Conservation (phyloP, 352 stramenopile species). For the Phytophthora macrochlamydospora region DNA sequence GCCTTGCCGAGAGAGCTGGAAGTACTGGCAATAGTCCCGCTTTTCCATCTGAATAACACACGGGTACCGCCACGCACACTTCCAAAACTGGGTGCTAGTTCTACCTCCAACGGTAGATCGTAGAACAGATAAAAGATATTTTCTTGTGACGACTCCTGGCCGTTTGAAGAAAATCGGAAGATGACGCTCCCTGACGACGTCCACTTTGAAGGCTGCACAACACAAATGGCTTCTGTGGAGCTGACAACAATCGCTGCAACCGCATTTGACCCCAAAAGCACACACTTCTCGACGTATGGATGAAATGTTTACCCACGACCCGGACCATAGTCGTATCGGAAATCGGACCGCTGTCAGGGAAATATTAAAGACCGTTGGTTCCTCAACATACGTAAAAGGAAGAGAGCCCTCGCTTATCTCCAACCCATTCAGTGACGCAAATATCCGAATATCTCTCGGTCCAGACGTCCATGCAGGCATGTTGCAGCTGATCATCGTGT, state of each 20-base stretch:
- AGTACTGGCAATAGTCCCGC: constrained; percentile 1
- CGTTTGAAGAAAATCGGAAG: constrained; percentile 44
- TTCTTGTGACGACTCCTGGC: constrained; percentile 35
- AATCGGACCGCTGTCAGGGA: constrained; percentile 29
- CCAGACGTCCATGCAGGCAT: constrained; percentile 22
- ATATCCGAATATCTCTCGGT: constrained; percentile 21
- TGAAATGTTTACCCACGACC: constrained; percentile 36
- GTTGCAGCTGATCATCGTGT: constrained; percentile 33
- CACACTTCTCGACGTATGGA: constrained; percentile 20
- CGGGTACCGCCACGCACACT: constrained; percentile 33
- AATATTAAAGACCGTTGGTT: constrained; percentile 30
- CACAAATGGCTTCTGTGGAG: constrained; percentile 34
- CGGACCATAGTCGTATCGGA: constrained; percentile 33
- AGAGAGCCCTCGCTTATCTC: constrained; percentile 32
- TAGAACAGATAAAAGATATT: constrained; percentile 41
- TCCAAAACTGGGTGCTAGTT: constrained; percentile 18
- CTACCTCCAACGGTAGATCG: constrained; percentile 17
- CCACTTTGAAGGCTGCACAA: constrained; percentile 33
- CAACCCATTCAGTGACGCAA: constrained; percentile 42
- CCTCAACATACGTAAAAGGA: constrained; percentile 37
- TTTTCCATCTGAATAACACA: constrained; percentile 29
- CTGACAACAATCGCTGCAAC: constrained; percentile 41
- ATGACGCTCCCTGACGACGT: not conserved
- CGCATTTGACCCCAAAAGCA: constrained; percentile 33
- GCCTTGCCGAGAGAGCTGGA: constrained; percentile 4